These are phyloP conservation scores for Dryas drummondii DNA, from an alignment of 306 rosid species.

Conservation along the genomic window DNA sequence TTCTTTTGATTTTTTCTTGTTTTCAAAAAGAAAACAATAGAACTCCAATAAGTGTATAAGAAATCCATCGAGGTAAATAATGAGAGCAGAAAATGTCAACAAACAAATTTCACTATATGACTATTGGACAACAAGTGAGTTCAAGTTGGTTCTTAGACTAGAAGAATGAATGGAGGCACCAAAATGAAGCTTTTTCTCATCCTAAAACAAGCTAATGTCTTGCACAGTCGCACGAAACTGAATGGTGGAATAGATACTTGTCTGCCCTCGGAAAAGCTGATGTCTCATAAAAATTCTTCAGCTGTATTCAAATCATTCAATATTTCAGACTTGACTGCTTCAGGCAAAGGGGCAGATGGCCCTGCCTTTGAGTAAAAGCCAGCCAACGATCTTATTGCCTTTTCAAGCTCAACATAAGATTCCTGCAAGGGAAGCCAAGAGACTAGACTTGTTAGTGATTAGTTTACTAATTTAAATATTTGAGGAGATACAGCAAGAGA, in stretches of 20 bases:
- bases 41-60: neutral
- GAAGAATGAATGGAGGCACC: neutral
- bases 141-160: neutral
- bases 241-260: neutral
- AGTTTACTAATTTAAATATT: neutral
- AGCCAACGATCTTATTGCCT: conserved; percentile 81
- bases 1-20: no score
- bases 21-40: no score
- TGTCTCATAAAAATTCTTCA: conserved; percentile 55
- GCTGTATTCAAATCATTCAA: conserved; percentile 59
- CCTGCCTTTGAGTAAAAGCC: conserved; percentile 83
- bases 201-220: no score
- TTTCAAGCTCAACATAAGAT: conserved; percentile 70
- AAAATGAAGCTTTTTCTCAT: neutral
- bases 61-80: neutral
- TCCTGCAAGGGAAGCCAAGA: conserved; percentile 47
- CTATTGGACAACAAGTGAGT: neutral
- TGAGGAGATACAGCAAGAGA: no score
- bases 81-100: no score
- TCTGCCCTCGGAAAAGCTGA: neutral
- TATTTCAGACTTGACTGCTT: conserved; percentile 69
- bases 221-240: no score
- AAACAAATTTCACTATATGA: neutral
- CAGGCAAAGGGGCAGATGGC: conserved; percentile 76
- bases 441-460: neutral